Evolutionary conservation across 2,329 filamentous ascomycete genomes (phyloP).

Genomic region (Phyllosticta ampelicida): DNA sequence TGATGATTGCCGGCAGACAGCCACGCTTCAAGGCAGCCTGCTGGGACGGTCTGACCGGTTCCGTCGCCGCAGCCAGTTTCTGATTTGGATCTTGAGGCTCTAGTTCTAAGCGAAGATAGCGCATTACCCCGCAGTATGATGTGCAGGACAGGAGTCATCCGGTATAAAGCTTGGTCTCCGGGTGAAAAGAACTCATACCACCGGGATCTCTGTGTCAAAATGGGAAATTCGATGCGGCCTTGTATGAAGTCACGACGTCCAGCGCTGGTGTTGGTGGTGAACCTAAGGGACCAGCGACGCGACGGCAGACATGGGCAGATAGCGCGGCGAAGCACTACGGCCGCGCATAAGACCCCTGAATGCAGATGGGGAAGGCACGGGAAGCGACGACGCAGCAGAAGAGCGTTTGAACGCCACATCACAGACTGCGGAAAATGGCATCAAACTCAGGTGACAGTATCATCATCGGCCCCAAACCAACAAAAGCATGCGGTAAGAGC

Average conservation of each 20-base stretch:
- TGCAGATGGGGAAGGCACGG: background rate
- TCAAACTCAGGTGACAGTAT: constrained; percentile 6
- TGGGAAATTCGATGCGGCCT: background rate
- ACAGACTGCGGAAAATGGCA: background rate
- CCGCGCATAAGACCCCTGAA: background rate
- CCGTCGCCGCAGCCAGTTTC: background rate
- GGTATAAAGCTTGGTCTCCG: background rate
- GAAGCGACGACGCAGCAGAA: background rate
- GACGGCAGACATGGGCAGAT: background rate
- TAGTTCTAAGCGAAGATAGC: background rate
- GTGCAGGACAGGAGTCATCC: background rate
- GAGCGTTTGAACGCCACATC: background rate
- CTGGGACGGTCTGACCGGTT: background rate
- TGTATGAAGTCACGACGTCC: background rate
- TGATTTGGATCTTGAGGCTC: background rate
- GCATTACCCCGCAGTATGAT: background rate
- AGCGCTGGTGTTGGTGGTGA: background rate
- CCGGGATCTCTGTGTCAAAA: background rate
- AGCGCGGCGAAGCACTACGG: background rate
- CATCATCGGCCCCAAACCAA: constrained; percentile 11
- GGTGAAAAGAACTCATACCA: background rate
- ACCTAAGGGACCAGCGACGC: background rate
- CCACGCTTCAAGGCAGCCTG: background rate
- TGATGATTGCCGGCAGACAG: background rate
- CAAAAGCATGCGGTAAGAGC: constrained; percentile 13